Percentiles rank a stretch among this genome's conserved stretches.
Evolutionary conservation across 306 rosid genomes (phyloP).

Genomic region (Fragaria ananassa): DNA sequence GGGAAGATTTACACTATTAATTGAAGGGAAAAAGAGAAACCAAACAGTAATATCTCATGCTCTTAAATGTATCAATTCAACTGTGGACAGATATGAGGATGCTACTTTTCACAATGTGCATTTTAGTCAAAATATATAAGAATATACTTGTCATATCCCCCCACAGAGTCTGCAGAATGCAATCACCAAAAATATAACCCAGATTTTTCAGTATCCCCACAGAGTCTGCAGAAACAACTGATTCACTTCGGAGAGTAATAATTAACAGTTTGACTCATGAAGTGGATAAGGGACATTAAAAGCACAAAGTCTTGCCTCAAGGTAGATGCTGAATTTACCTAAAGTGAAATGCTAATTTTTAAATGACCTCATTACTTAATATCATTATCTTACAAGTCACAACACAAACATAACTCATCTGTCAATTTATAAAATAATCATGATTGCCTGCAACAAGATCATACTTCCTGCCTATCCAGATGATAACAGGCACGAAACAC

Average conservation of each 20-base stretch:
- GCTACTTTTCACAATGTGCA: not conserved
- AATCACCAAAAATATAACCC: not conserved
- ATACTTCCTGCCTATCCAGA: not conserved
- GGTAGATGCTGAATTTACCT: not conserved
- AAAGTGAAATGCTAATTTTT: not conserved
- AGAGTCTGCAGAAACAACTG: not conserved
- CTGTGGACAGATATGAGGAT: not conserved
- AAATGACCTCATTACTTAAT: not conserved
- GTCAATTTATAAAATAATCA: not conserved
- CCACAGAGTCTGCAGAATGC: not conserved
- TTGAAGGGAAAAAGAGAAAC: not conserved
- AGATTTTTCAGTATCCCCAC: not conserved
- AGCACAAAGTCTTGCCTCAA: not conserved
- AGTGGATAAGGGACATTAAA: not conserved
- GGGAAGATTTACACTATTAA: not conserved
- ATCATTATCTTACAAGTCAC: not conserved
- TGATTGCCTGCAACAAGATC: not conserved
- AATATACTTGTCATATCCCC: not conserved
- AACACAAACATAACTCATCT: not conserved
- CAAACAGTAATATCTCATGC: not conserved
- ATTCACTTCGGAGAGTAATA: not conserved
- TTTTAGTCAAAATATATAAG: not conserved
- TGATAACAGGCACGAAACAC: not conserved
- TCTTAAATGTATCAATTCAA: slow-evolving; percentile 2
- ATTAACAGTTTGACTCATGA: not conserved